phyloP scores from a whole-genome alignment of 495 filamentous ascomycete species.

The Xylaria bambusicola region DNA sequence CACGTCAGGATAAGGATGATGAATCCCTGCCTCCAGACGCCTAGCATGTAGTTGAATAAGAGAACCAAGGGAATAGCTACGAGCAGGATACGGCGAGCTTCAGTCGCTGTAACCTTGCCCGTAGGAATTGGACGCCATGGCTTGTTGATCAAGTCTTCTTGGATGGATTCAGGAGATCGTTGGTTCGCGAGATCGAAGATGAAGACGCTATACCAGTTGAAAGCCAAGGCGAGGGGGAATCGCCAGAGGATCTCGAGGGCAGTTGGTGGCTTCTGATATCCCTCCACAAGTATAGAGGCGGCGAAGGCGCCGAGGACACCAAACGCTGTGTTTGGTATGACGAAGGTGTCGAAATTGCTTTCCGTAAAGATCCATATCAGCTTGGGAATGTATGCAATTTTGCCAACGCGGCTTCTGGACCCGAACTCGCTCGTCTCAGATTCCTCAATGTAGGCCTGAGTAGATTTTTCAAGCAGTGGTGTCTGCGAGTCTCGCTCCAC shows the following conservation, averaged over 20 bases:
- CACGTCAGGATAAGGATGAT: constrained; percentile 45
- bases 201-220: constrained; percentile 41
- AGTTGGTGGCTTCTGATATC: constrained; percentile 25
- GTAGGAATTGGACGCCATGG: constrained; percentile 58
- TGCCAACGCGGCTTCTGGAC: constrained; percentile 10
- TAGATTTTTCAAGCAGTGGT: constrained; percentile 13
- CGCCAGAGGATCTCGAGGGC: constrained; percentile 21
- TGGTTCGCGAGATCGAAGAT: constrained; percentile 54
- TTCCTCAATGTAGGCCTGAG: not conserved
- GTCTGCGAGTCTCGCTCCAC: constrained; percentile 1
- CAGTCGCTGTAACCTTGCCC: constrained; percentile 37
- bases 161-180: constrained; percentile 44
- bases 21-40: constrained; percentile 36
- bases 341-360: constrained; percentile 45
- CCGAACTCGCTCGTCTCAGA: constrained; percentile 13
- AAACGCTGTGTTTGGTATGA: constrained; percentile 35
- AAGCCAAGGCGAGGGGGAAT: constrained; percentile 27
- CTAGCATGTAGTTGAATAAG: constrained; percentile 37
- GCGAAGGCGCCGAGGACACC: constrained; percentile 39
- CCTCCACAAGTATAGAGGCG: constrained; percentile 17
- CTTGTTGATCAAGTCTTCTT: constrained; percentile 60
- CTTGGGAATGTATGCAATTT: constrained; percentile 12
- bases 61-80: constrained; percentile 32
- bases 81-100: constrained; percentile 43
- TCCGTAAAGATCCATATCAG: constrained; percentile 40